Evolutionary conservation across 495 filamentous ascomycete genomes (phyloP).

Genomic region (Immersiella caudata): DNA sequence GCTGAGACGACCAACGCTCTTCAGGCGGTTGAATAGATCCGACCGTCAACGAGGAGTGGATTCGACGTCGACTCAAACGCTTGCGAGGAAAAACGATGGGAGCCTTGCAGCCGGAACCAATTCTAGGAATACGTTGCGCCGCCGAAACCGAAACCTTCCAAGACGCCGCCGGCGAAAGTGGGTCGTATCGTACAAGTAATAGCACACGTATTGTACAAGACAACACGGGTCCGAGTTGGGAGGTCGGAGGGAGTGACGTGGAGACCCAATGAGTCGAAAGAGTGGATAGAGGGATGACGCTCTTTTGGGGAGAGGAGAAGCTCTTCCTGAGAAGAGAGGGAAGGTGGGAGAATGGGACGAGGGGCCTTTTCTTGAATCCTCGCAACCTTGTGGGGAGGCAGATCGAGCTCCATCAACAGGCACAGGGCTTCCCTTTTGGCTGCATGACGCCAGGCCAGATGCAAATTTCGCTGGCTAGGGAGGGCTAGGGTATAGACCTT

Average conservation of each 20-base stretch:
- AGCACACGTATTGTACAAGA: not conserved
- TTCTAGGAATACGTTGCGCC: not conserved
- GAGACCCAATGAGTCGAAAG: slow-evolving; percentile 2
- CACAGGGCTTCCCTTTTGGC: slow-evolving; percentile 24
- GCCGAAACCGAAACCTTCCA: not conserved
- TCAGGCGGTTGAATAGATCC: slow-evolving; percentile 29
- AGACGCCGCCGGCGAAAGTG: not conserved
- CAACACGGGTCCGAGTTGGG: slow-evolving; percentile 4
- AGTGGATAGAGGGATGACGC: slow-evolving; percentile 4
- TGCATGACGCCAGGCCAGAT: slow-evolving; percentile 34
- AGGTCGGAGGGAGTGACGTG: not conserved
- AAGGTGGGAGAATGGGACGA: not conserved
- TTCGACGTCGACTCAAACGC: slow-evolving; percentile 22
- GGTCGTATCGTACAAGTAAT: slow-evolving; percentile 8
- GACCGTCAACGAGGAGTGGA: slow-evolving; percentile 18
- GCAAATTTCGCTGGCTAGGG: slow-evolving; percentile 21
- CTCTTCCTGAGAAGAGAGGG: not conserved
- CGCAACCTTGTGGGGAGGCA: not conserved
- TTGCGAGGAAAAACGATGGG: slow-evolving; percentile 1
- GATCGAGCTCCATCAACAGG: not conserved
- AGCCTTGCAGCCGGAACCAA: not conserved
- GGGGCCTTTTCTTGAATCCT: slow-evolving; percentile 13
- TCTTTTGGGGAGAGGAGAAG: not conserved
- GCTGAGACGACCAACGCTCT: slow-evolving; percentile 21
- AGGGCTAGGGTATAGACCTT: slow-evolving; percentile 3